Base-by-base conservation (phyloP, 257 asterid species). In the Plantago major region DNA sequence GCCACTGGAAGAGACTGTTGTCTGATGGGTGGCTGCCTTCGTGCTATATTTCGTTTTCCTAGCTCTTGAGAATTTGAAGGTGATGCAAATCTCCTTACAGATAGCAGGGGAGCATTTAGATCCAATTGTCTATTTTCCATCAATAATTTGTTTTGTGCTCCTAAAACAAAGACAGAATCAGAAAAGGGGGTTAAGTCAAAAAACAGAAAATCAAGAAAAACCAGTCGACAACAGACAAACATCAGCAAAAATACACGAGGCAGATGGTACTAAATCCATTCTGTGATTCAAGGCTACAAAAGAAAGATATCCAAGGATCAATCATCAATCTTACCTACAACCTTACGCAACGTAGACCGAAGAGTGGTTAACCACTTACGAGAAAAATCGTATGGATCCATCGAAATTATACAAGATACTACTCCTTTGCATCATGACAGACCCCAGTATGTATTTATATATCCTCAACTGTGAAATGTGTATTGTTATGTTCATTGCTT, bases 81-180 rank as follows among this genome's bases (percentile, higher is more conserved):
- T 2, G 94, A 81, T 22, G 89, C 46, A 63, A 63, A 74, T 72
- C 90, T 65, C 64, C 96, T 79, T 49, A 80, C 91, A 0, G 98
- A 91, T 50, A 88, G 70, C 52, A 91, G 84, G 6, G 98, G 98
- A 7, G 91, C 98, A 63, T 82, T 82, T 43, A 91, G 71, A 74
- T 91, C 76, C 42, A 91, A 83, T 64, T 81, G 95, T 71, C 81
- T 73, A 78, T 78, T 84, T 78, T 81, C 95, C 98, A 91, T 91
- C 52, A 16, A n/a, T 12, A 62, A 51, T 47, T 15, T 44, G 37
- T 55, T 42, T 62, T 61, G 52, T 63, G 40, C 44, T 37, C 44
- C 60, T 47, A 22, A 46, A 56, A 42, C 33, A 51, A 55, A 69
- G 46, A 58, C 19, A 58, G 18, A 63, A 26, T 52, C 11, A 52